A percentile compares a stretch with the other conserved stretches of the same genome.
phyloP scores from a whole-genome alignment of 2,329 filamentous ascomycete genomes.

The Bipolaris victoriae region DNA sequence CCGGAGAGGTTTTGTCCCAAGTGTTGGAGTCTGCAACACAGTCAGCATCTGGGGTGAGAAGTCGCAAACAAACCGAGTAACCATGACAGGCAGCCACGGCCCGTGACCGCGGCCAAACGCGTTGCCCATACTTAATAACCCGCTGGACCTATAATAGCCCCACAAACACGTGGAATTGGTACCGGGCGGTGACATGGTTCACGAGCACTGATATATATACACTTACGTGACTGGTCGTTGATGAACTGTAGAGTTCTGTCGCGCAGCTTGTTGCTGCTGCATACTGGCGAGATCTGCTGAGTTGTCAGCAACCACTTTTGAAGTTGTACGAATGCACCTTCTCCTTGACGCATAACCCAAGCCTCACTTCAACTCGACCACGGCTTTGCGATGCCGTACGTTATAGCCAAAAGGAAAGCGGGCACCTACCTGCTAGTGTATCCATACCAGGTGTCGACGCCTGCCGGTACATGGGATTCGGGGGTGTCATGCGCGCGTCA shows the following conservation, averaged over 20 bases:
- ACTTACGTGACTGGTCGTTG: conserved; percentile 49
- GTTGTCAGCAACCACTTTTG: conserved; percentile 10
- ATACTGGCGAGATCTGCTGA: conserved; percentile 54
- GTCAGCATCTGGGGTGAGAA: conserved; percentile 17
- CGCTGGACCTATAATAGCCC: background rate
- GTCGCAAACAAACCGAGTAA: conserved; percentile 18
- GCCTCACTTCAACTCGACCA: background rate
- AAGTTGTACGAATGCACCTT: conserved; percentile 1
- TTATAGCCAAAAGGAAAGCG: conserved; percentile 17
- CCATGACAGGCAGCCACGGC: conserved; percentile 26
- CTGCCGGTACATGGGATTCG: conserved; percentile 47
- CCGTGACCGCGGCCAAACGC: conserved; percentile 25
- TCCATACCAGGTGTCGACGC: conserved; percentile 57
- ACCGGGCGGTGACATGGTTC: background rate
- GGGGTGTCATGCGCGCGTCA: conserved; percentile 43
- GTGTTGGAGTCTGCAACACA: conserved; percentile 30
- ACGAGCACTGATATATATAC: background rate
- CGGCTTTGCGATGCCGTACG: background rate
- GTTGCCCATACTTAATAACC: conserved; percentile 14
- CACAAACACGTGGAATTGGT: background rate
- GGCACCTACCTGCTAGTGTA: conserved; percentile 52
- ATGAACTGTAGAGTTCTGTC: conserved; percentile 43
- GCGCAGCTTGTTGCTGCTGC: conserved; percentile 54
- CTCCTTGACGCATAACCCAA: conserved; percentile 2
- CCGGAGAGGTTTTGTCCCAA: conserved; percentile 50